Evolutionary conservation across 2,329 filamentous ascomycete species (phyloP).

Genomic region (Aureobasidium sp.): DNA sequence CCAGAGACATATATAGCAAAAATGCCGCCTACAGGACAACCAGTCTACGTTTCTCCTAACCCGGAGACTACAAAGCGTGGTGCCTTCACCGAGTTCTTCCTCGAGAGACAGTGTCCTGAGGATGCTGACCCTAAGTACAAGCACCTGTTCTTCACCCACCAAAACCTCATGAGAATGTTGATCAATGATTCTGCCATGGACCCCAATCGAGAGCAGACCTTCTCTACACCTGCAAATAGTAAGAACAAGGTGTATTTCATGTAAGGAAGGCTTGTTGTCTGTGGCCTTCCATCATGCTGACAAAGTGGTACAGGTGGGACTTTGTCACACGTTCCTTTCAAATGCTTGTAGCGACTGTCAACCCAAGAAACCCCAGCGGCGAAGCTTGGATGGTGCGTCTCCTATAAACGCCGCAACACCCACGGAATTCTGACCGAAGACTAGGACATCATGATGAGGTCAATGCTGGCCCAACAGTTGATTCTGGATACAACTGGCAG

Average conservation of each 20-base stretch:
- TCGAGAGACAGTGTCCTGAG: conserved; percentile 18
- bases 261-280: neutral
- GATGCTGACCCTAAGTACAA: conserved; percentile 22
- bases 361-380: neutral
- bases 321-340: conserved; percentile 24
- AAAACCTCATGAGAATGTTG: conserved; percentile 25
- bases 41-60: conserved; percentile 15
- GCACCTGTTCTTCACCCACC: conserved; percentile 19
- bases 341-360: conserved; percentile 1
- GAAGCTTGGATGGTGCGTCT: conserved; percentile 1
- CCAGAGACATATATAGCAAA: neutral
- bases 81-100: conserved; percentile 23
- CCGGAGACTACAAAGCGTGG: conserved; percentile 25
- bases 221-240: conserved; percentile 28
- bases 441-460: neutral
- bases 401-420: neutral
- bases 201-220: conserved; percentile 29
- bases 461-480: conserved; percentile 7
- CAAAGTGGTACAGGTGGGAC: conserved; percentile 27
- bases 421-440: neutral
- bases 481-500: conserved; percentile 10
- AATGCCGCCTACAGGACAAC: neutral
- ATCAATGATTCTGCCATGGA: conserved; percentile 29
- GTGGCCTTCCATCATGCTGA: neutral
- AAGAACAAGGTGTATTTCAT: conserved; percentile 32